Evolutionary conservation across 352 stramenopile genomes (phyloP).

Genomic region (Pythium diclinum): DNA sequence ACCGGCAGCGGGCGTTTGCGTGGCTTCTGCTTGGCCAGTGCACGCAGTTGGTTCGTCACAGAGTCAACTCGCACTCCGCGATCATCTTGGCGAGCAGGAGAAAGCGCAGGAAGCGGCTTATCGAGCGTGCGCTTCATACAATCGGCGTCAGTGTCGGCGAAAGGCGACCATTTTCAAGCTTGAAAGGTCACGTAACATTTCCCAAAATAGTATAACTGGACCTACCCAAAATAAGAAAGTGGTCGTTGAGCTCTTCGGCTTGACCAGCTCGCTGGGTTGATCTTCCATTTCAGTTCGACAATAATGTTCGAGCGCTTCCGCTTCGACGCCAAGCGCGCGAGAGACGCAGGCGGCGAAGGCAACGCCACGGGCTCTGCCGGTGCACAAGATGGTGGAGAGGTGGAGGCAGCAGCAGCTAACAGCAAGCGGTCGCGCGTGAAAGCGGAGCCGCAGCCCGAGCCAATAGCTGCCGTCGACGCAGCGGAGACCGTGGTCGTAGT

Average conservation of each 20-base stretch:
- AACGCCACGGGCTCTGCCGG: neutral
- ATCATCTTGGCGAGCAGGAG: constrained; percentile 16
- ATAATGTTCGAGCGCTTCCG: constrained; percentile 64
- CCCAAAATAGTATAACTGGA: neutral
- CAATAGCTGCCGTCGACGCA: constrained; percentile 1
- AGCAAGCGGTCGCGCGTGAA: constrained; percentile 16
- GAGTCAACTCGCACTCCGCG: constrained; percentile 42
- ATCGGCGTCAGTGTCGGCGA: neutral
- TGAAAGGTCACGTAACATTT: neutral
- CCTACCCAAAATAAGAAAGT: neutral
- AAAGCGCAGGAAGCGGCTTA: constrained; percentile 12
- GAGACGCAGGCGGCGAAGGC: constrained; percentile 11
- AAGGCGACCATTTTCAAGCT: neutral
- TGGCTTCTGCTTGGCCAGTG: constrained; percentile 33
- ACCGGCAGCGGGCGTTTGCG: constrained; percentile 19
- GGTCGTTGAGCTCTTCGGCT: neutral
- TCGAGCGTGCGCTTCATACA: constrained; percentile 13
- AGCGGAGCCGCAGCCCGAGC: constrained; percentile 20
- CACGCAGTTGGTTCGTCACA: constrained; percentile 40
- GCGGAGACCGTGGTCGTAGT: neutral
- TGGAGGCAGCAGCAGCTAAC: constrained; percentile 4
- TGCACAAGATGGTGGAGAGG: neutral
- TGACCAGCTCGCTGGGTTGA: neutral
- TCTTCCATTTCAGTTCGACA: neutral
- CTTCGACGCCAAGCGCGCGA: constrained; percentile 51